These are phyloP conservation scores for Trichoderma semiorbis DNA, from an alignment of 2,329 filamentous ascomycete species.

Conservation along the genomic window DNA sequence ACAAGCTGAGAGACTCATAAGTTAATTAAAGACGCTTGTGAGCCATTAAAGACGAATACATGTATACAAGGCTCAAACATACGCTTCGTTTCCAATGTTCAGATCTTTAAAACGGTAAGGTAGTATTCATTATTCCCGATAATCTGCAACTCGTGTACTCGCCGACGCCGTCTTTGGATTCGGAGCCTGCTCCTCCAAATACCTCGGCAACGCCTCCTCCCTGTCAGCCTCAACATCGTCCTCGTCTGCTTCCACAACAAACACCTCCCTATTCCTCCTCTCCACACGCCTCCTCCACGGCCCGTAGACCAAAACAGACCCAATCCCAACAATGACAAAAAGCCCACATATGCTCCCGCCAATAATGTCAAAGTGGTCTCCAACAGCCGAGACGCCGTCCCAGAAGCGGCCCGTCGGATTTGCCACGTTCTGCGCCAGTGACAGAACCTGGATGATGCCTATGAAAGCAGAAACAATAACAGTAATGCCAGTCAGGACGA, in stretches of 20 bases:
- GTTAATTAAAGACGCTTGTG: not conserved
- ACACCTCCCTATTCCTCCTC: constrained; percentile 18
- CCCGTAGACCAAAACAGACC: constrained; percentile 71
- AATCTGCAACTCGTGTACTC: not conserved
- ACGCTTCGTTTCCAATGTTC: not conserved
- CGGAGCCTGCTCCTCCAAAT: not conserved
- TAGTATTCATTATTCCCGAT: not conserved
- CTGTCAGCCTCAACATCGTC: constrained; percentile 14
- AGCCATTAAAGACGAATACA: not conserved
- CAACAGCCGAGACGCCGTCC: constrained; percentile 75
- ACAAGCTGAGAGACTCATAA: not conserved
- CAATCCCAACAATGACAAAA: constrained; percentile 72
- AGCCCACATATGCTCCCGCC: constrained; percentile 82
- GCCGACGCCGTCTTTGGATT: not conserved
- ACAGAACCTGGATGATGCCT: constrained; percentile 79
- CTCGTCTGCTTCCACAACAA: constrained; percentile 17
- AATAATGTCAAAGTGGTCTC: constrained; percentile 81
- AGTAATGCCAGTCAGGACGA: constrained; percentile 79
- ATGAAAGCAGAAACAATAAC: constrained; percentile 82
- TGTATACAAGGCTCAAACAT: not conserved
- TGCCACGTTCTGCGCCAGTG: constrained; percentile 71
- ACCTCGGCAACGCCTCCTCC: not conserved
- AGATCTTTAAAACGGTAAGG: not conserved
- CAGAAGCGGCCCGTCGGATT: constrained; percentile 76
- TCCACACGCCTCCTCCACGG: constrained; percentile 65